A percentile compares a stretch with the other conserved stretches of the same genome.
Conservation (phyloP, 345 rosid genomes). For the Hirschfeldia incana region DNA sequence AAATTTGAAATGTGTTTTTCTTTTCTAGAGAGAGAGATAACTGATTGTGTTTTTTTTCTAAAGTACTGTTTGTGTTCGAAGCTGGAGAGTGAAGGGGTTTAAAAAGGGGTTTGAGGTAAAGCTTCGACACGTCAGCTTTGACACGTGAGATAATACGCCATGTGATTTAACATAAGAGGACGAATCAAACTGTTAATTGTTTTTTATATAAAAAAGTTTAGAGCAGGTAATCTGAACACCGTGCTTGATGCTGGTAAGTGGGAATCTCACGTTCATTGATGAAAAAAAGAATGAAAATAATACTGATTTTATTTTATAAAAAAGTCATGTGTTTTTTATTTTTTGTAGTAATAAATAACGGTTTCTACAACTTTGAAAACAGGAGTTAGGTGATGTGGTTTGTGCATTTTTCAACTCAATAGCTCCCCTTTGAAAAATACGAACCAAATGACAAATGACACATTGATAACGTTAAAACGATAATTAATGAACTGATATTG, state of each 20-base stretch:
- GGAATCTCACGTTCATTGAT: constrained; percentile 17
- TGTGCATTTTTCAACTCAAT: background rate
- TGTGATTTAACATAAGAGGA: constrained; percentile 1
- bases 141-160: constrained; percentile 27
- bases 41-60: background rate
- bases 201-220: background rate
- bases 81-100: constrained; percentile 26
- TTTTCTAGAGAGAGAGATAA: constrained; percentile 1
- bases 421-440: background rate
- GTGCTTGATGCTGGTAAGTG: constrained; percentile 18
- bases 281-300: background rate
- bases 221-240: constrained; percentile 16
- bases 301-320: background rate
- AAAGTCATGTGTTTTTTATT: background rate
- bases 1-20: background rate
- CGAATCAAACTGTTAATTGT: background rate
- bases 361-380: background rate
- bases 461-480: constrained; percentile 19
- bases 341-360: background rate
- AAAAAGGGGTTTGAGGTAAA: constrained; percentile 15
- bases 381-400: background rate
- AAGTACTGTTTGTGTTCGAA: constrained; percentile 33
- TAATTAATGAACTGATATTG: constrained; percentile 23
- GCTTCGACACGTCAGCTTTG: constrained; percentile 26
- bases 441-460: constrained; percentile 8